A percentile compares a stretch with the other conserved stretches of the same genome.
These are phyloP conservation scores for Xylariaceae sp. DNA, from an alignment of 2,329 filamentous ascomycete genomes.

Conservation along the genomic window DNA sequence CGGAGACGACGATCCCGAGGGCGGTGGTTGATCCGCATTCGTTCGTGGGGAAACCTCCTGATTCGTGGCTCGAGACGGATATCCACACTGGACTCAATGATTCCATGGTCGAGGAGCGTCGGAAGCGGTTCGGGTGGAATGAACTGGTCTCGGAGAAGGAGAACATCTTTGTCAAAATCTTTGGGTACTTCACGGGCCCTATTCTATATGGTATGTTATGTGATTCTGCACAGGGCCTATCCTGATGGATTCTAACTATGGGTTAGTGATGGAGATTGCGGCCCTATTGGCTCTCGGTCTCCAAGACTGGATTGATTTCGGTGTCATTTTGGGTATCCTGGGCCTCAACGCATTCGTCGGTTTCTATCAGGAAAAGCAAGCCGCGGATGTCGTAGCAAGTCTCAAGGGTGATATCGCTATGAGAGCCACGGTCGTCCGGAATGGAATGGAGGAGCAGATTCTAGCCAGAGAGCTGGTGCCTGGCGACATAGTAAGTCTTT, in stretches of 20 bases:
- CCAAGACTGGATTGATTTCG: conserved; percentile 70
- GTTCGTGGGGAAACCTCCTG: conserved; percentile 45
- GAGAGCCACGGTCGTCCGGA: conserved; percentile 62
- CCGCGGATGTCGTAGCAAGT: conserved; percentile 67
- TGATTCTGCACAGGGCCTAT: background rate
- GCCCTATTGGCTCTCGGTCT: conserved; percentile 69
- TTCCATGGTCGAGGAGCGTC: conserved; percentile 53
- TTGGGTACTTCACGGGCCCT: conserved; percentile 67
- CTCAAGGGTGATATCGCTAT: conserved; percentile 76
- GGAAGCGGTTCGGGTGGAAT: conserved; percentile 62
- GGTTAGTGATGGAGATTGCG: conserved; percentile 68
- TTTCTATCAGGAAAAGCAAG: conserved; percentile 79
- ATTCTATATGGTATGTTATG: conserved; percentile 63
- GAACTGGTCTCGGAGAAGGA: conserved; percentile 66
- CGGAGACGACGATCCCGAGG: conserved; percentile 32
- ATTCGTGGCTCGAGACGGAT: conserved; percentile 62
- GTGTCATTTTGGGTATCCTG: conserved; percentile 72
- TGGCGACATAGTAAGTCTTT: conserved; percentile 62
- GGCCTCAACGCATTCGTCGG: conserved; percentile 70
- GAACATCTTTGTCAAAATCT: conserved; percentile 64
- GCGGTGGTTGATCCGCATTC: conserved; percentile 33
- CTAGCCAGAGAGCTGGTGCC: conserved; percentile 69
- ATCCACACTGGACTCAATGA: conserved; percentile 55
- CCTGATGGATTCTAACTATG: background rate
- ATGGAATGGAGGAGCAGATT: conserved; percentile 63